phyloP scores from a whole-genome alignment of 495 filamentous ascomycete genomes.

The Daldinia caldariorum region DNA sequence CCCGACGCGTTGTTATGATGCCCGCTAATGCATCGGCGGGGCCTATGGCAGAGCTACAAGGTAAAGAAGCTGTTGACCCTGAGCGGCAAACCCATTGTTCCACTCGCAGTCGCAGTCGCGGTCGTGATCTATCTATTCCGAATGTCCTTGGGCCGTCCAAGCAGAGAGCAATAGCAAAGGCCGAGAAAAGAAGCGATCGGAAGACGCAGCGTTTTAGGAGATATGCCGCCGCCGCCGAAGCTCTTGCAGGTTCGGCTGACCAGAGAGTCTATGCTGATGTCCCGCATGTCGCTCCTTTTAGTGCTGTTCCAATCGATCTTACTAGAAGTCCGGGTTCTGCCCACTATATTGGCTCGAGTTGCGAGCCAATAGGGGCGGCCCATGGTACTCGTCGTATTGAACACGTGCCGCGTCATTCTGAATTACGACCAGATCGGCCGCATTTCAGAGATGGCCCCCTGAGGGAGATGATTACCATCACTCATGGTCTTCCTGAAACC shows the following conservation, averaged over 20 bases:
- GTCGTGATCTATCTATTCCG: constrained; percentile 34
- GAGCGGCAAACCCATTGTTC: constrained; percentile 5
- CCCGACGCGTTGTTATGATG: constrained; percentile 29
- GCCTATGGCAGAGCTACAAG: constrained; percentile 15
- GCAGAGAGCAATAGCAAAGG: constrained; percentile 32
- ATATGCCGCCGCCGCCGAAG: constrained; percentile 49
- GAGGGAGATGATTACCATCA: constrained; percentile 16
- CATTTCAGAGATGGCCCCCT: constrained; percentile 15
- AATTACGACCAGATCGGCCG: constrained; percentile 28
- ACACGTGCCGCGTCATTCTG: constrained; percentile 24
- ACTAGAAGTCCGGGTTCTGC: constrained; percentile 39
- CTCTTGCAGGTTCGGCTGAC: constrained; percentile 38
- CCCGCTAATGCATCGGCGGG: constrained; percentile 31
- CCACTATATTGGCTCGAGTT: constrained; percentile 33
- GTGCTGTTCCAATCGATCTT: constrained; percentile 30
- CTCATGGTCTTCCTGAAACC: constrained; percentile 14
- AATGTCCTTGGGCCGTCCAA: constrained; percentile 16
- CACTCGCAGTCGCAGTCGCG: constrained; percentile 17
- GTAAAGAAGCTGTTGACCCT: constrained; percentile 9
- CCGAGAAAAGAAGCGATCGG: constrained; percentile 41
- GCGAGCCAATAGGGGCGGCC: constrained; percentile 31
- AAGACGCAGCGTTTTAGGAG: constrained; percentile 48
- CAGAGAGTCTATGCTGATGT: constrained; percentile 22
- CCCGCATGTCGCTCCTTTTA: constrained; percentile 28
- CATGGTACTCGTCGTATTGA: constrained; percentile 32